Evolutionary conservation across 495 filamentous ascomycete species (phyloP), one percentile per base, ranked within the genome.

Genomic region (Oleoguttula mirabilis): DNA sequence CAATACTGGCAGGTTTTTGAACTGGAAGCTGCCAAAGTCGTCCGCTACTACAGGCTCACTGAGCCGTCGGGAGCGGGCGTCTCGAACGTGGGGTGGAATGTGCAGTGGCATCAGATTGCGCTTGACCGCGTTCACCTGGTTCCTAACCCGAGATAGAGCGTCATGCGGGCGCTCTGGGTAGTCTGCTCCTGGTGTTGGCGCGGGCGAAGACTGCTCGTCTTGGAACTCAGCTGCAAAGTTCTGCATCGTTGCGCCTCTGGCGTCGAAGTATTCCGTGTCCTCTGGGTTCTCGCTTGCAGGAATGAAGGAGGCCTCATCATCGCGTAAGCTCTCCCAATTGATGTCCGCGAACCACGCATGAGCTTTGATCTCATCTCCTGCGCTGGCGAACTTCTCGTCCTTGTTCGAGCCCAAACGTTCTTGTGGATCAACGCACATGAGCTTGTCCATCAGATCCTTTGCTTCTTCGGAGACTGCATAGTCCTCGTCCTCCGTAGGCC

Each of bases 231-330:
- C 84, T 12, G 80, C 75, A 56, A 96, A 96, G 4, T 79, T 74
- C 54, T 94, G 83, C 35, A 95, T 64, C 4, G 81, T 88, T 16
- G 90, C 90, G 21, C 90, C 90, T 35, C 90, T 76, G 25, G 84
- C 65, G 64, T 98, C 90, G 50, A 98, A 98, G 55, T 98, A 98
- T 52, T 98, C 90, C 0, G 90, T 98, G 52, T 96, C 88, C 59
- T 98, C 90, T 0, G 88, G 88, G 47, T 98, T 87, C 53, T 93
- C 84, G 3, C 81, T 76, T 21, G 80, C 80, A 2, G 90, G 90
- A n/a, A 98, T 79, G 57, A 98, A 98, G 43, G 92, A 79, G 15
- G 90, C 86, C 52, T 94, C 85, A 41, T 95, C 90, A 50, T 94
- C 80, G 3, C 93, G 69, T 15, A 98, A 62, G 0, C 78, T 86